These are phyloP conservation scores for Vanderwaltozyma polyspora DNA, from an alignment of 805 yeast genomes.

Conservation along the genomic window DNA sequence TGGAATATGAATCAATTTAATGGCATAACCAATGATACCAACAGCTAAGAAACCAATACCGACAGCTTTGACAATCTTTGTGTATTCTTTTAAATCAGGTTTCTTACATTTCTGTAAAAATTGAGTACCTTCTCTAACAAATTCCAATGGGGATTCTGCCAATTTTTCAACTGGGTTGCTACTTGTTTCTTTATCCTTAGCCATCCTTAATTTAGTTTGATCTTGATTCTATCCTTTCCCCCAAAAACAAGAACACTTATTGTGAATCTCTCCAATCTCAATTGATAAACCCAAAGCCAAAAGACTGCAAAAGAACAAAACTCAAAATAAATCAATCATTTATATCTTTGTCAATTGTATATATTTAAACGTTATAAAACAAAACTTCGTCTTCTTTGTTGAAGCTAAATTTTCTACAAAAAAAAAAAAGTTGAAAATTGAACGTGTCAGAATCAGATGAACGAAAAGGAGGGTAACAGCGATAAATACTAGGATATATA, in stretches of 20 bases:
- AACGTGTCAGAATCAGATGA: no score
- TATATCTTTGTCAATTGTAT: no score
- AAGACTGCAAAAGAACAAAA: no score
- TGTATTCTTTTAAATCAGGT: constrained; percentile 81
- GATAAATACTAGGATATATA: no score
- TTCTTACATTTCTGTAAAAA: constrained; percentile 87
- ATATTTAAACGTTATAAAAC: no score
- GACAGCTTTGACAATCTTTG: constrained; percentile 84
- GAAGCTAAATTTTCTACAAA: no score
- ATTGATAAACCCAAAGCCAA: background rate
- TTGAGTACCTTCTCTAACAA: constrained; percentile 81
- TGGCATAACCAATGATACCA: constrained; percentile 95
- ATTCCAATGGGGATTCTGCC: constrained; percentile 81
- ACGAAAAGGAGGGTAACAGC: no score
- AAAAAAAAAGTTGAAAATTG: no score
- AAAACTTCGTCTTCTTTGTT: no score
- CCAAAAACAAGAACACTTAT: no score
- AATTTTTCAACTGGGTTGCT: constrained; percentile 43
- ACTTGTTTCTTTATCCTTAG: constrained; percentile 13
- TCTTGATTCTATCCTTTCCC: background rate
- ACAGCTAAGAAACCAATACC: constrained; percentile 95
- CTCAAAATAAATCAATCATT: no score
- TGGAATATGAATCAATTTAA: constrained; percentile 89
- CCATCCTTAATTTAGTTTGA: constrained; percentile 9
- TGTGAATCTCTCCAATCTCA: background rate